Base-by-base conservation (phyloP, 768 basidiomycete species). In the Calvatia gigantea region DNA sequence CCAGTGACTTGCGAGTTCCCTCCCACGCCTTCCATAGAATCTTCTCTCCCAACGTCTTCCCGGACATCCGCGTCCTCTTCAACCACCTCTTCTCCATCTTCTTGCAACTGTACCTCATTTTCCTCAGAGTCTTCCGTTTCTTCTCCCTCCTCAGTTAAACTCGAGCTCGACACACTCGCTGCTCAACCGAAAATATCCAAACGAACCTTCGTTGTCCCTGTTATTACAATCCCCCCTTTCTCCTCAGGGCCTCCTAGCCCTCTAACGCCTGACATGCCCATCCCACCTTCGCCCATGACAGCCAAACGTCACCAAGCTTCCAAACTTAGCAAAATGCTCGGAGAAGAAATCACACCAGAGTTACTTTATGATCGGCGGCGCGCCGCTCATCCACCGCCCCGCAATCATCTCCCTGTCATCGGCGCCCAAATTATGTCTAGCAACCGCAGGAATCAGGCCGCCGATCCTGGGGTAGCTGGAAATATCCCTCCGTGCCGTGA, bases 301-400 rank as follows among this genome's bases (percentile, higher is more conserved):
- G 60, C 50, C 21, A 61, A 58, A 43, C 61, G 60, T 2, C 58
- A 50, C 9, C 65, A 62, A 37, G 51, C 61, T 17, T 59, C 58
- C 37, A 67, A 68, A 38, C 63, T 66, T 8, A 64, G 61, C 12
- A 64, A 64, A 46, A 65, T 66, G 38, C 62, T 68, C 33, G 69
- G 68, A 42, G 62, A 62, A 49, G 60, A 65, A 6, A 43, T 57
- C 15, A 29, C 48, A 2, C 32, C 46, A 15, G 56, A 57, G 17
- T 19, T 45, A 38, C 25, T 38, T 19, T 28, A 31, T 31, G 28
- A 17, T 19, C 29, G 29, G 15, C 39, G 21, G 25, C 23, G 23
- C 43, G 27, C 19, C 15, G 4, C 17, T 21, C 27, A 7, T 25
- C 49, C 12, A 15, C 37, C 37, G 23, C 38, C 6, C 8, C 38